phyloP scores from a whole-genome alignment of 768 basidiomycete genomes.

The Trametopsis cervina region DNA sequence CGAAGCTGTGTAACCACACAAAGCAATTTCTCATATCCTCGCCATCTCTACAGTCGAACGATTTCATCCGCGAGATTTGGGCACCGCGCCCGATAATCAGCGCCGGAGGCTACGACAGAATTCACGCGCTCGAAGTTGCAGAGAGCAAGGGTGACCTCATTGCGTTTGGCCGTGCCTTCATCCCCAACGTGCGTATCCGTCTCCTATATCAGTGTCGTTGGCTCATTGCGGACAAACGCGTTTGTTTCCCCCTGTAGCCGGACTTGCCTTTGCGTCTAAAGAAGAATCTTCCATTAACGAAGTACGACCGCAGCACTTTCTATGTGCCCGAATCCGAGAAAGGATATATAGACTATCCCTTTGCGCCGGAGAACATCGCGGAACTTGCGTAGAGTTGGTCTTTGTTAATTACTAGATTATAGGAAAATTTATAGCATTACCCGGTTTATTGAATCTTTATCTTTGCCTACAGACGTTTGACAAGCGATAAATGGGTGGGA shows the following conservation, averaged over 20 bases:
- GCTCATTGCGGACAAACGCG: neutral
- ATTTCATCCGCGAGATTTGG: slow-evolving; percentile 13
- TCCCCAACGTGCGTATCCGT: slow-evolving; percentile 16
- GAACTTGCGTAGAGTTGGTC: no score
- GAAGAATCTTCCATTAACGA: no score
- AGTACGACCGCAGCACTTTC: slow-evolving; percentile 17
- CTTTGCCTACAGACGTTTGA: no score
- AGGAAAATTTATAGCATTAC: no score
- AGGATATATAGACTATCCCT: slow-evolving; percentile 21
- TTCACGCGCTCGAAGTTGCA: slow-evolving; percentile 12
- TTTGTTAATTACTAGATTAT: no score
- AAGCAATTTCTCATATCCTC: neutral
- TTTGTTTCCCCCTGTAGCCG: slow-evolving; percentile 10
- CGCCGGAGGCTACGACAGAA: slow-evolving; percentile 3
- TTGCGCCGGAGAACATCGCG: slow-evolving; percentile 2
- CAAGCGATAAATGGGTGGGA: no score
- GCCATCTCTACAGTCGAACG: slow-evolving; percentile 9
- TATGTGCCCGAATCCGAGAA: slow-evolving; percentile 11
- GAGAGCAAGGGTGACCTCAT: slow-evolving; percentile 13
- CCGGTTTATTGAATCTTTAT: no score
- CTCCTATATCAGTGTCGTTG: neutral
- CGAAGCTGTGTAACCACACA: neutral
- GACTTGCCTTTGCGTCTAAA: no score
- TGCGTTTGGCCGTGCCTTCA: slow-evolving; percentile 19
- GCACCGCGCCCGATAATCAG: slow-evolving; percentile 14